Conservation (phyloP, 306 rosid genomes). For the Casuarina cunninghamiana region DNA sequence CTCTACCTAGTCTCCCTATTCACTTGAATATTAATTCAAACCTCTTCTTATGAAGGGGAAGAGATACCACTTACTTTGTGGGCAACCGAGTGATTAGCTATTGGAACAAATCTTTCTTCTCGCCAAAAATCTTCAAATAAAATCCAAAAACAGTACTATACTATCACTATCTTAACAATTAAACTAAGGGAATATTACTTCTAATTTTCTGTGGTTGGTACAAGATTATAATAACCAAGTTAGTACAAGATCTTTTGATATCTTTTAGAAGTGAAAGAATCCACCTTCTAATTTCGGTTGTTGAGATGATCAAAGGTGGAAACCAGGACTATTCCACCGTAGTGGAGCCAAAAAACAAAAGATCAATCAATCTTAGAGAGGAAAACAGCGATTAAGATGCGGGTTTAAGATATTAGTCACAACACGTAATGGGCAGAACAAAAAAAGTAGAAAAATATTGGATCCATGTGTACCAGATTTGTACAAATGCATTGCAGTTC, state of each 20-base stretch:
- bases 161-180: not conserved
- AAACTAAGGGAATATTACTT: not conserved
- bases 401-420: conserved; percentile 4
- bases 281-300: conserved; percentile 25
- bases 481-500: conserved; percentile 33
- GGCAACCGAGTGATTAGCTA: not conserved
- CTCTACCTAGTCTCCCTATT: not conserved
- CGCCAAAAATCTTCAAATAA: not conserved
- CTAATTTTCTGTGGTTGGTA: conserved; percentile 16
- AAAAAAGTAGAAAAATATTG: conserved; percentile 36
- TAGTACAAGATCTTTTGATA: no score
- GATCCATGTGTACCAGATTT: conserved; percentile 33
- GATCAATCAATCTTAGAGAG: not conserved
- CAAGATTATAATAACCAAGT: not conserved
- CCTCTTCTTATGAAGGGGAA: not conserved
- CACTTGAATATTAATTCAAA: not conserved
- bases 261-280: conserved; percentile 20
- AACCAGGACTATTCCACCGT: conserved; percentile 23
- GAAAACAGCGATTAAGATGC: not conserved
- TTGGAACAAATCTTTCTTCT: not conserved
- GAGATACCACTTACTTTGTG: not conserved
- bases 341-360: not conserved
- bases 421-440: conserved; percentile 14
- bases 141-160: not conserved
- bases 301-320: conserved; percentile 20